Evolutionary conservation across 352 stramenopile species (phyloP), one percentile per base, ranked within the genome.

Genomic region (Globisporangium recalcitrans): DNA sequence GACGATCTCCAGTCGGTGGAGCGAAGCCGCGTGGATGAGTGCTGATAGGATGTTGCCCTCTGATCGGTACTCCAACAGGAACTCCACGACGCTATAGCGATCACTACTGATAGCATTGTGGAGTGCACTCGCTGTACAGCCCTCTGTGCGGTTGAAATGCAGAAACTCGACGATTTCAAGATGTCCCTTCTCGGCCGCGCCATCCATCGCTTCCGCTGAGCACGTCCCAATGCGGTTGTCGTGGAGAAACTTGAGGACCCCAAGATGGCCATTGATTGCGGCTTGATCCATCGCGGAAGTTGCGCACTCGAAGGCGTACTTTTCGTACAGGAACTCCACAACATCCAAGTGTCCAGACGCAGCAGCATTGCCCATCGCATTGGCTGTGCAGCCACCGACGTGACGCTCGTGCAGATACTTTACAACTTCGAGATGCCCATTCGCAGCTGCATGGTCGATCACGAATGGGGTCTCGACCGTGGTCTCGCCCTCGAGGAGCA

Each of bases 221-320:
- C 42, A 49, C 2, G n/a, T 24, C 3, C 22, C 42, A 13, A 24
- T 49, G n/a, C 42, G 42, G 16, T 49, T 26, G 7, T 27, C n/a
- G 19, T 49, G 42, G n/a, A 49, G 19, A 48, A 49, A 49, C 42
- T 49, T 49, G n/a, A 49, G n/a, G 13, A 49, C n/a, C n/a, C 27
- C n/a, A 8, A 49, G 42, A 10, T 49, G 42, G 1, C 42, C n/a
- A 11, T 49, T 27, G n/a, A 0, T 4, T 4, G 42, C 9, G 5
- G 5, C 3, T 24, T 22, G n/a, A 49, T 49, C 42, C 42, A 49
- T 49, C 19, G 42, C n/a, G 11, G 3, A 5, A 14, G 42, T 14
- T 49, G 42, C 4, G 42, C 42, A 49, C 8, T 11, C 22, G 1
- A 49, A 5, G 10, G 42, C 42, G 42, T 49, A 49, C 7, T 49